Evolutionary conservation across 2,329 filamentous ascomycete species (phyloP), one percentile per base, ranked within the genome.

Genomic region (Beauveria sp.): DNA sequence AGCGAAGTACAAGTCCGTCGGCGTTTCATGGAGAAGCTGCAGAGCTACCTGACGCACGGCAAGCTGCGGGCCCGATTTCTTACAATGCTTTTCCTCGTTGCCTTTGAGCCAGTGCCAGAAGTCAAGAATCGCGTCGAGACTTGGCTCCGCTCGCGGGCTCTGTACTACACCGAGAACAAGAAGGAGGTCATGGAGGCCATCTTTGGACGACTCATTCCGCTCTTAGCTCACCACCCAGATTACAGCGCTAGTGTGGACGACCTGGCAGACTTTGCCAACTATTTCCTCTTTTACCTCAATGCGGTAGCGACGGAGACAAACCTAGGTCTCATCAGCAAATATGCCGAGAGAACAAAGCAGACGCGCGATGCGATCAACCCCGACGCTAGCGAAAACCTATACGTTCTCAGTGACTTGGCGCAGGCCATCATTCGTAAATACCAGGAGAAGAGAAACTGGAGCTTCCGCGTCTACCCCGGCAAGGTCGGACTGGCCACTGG

Each of bases 141-240:
- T 0, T 99, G 95, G 93, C 85, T 98, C 56, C 87, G 90, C 57
- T 93, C 93, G 50, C 86, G 93, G 16, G 86, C 88, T 9, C 84
- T 86, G 22, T 81, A 83, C 60, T 90, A 90, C 69, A 75, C 75
- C 61, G 78, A 81, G 38, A 79, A 72, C 66, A 84, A 75, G 65
- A 85, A 81, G 67, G 81, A 85, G 60, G 81, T 89, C 8, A 85
- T 99, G 78, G 93, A 98, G 74, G 84, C 86, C 24, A 83, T 88
- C 14, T 89, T 98, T 71, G 86, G 90, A 28, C 86, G 95, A 9
- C 82, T 98, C 40, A 80, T 99, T 58, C 95, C 92, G 54, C 78
- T 99, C 49, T 81, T 99, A 49, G 93, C 93, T 5, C 93, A 98
- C 71, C 95, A 99, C 72, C 93, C 93, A 1, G 95, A 99, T 72